Base-by-base conservation (phyloP, 2,329 filamentous ascomycete species). In the Aspergillus sp. region DNA sequence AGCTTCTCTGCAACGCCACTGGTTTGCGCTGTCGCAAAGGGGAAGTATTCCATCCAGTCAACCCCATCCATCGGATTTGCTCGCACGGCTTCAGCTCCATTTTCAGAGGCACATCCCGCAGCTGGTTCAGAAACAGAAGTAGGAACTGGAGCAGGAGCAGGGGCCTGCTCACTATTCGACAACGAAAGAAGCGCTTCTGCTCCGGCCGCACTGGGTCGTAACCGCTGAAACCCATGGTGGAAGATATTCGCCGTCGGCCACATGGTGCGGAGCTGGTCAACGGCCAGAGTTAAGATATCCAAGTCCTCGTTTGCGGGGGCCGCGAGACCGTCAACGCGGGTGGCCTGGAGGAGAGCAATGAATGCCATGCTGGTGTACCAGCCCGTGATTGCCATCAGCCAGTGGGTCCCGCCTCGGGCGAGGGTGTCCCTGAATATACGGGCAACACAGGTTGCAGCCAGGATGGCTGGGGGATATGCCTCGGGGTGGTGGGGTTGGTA, bases 301-400 rank as follows among this genome's bases (percentile, higher is more conserved):
- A 77, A 62, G 31, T 73, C 70, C 21, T 71, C 68, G 17, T 74
- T 70, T 11, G 70, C 74, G 6, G 67, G 66, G 35, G 63, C 61
- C 1, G 68, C 64, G 3, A 77, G 62, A 8, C 64, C 56, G 5
- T 68, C 62, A n/a, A 76, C 66, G 12, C 67, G 66, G n/a, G 67
- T 66, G 2, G 75, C 76, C 45, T 79, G 75, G 0, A 79, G 58
- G 0, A 79, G 62, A 0, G 77, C 73, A 14, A 79, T 71, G 23
- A 79, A 75, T 0, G 77, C 76, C 1, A 74, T 76, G 0, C 73
- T 73, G n/a, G 69, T 67, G 47, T 79, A 77, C 77, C 77, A 79
- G 39, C 75, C 76, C 0, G 74, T 74, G 8, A 79, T 78, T 1
- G 74, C 75, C 70, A 76, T 77, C 1, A 79, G 68, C 44, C 77